Conservation (phyloP, 2,329 filamentous ascomycete genomes). For the Ramularia collo-cygni region DNA sequence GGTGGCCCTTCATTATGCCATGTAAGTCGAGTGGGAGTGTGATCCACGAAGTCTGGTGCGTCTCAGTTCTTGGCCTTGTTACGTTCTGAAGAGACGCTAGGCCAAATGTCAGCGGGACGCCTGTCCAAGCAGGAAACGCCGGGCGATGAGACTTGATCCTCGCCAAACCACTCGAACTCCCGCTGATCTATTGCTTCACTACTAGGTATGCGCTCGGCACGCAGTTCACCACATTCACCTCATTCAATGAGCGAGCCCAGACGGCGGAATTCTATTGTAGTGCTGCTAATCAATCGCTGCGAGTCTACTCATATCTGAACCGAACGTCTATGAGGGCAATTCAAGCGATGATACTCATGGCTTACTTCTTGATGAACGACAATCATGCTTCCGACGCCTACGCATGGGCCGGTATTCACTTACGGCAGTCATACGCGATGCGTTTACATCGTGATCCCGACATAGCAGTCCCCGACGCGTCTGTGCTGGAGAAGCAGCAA, state of each 20-base stretch:
- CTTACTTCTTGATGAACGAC: conserved; percentile 79
- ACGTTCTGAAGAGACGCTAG: too few species aligned
- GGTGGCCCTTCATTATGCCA: conserved; percentile 66
- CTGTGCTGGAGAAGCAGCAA: conserved; percentile 67
- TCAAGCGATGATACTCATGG: conserved; percentile 75
- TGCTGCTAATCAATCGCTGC: conserved; percentile 68
- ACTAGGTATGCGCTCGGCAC: conserved; percentile 59
- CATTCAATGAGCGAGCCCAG: conserved; percentile 58
- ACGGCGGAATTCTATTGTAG: conserved; percentile 75
- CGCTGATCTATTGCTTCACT: too few species aligned
- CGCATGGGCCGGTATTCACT: conserved; percentile 71
- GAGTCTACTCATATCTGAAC: conserved; percentile 70
- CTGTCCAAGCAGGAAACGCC: too few species aligned
- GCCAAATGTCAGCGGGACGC: background rate
- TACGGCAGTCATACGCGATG: conserved; percentile 75
- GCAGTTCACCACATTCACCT: conserved; percentile 60
- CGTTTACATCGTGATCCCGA: conserved; percentile 73
- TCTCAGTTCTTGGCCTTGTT: too few species aligned
- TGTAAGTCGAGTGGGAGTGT: conserved; percentile 63
- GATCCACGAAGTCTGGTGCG: too few species aligned
- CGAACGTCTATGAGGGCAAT: conserved; percentile 65
- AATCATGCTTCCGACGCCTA: conserved; percentile 78
- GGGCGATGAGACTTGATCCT: too few species aligned
- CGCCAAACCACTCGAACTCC: too few species aligned
- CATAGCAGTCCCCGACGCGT: conserved; percentile 53